phyloP scores from a whole-genome alignment of 495 filamentous ascomycete genomes.

The Podospora comata region DNA sequence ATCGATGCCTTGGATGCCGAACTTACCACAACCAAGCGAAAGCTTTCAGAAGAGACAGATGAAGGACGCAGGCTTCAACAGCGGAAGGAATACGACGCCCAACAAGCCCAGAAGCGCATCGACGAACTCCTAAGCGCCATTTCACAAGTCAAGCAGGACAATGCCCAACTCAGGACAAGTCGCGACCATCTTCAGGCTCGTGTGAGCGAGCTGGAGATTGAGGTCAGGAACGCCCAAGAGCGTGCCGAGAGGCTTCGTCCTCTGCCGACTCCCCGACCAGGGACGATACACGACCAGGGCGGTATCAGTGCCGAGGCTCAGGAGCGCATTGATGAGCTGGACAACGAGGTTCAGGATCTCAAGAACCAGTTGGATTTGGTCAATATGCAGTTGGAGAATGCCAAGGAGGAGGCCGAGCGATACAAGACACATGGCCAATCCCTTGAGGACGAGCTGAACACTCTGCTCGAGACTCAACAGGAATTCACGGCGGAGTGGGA shows the following conservation, averaged over 20 bases:
- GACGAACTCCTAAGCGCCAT: slow-evolving; percentile 83
- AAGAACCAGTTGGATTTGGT: slow-evolving; percentile 76
- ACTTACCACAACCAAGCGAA: slow-evolving; percentile 71
- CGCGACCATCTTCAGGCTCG: slow-evolving; percentile 83
- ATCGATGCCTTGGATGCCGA: slow-evolving; percentile 77
- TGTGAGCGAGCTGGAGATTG: slow-evolving; percentile 82
- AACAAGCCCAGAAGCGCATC: slow-evolving; percentile 80
- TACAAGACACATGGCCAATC: slow-evolving; percentile 86
- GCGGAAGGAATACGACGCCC: slow-evolving; percentile 81
- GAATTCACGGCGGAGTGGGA: slow-evolving; percentile 84
- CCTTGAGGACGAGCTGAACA: slow-evolving; percentile 83
- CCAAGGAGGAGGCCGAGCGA: slow-evolving; percentile 74
- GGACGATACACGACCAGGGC: slow-evolving; percentile 42
- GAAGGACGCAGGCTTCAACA: slow-evolving; percentile 73
- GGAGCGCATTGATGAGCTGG: slow-evolving; percentile 78
- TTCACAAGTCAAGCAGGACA: slow-evolving; percentile 73
- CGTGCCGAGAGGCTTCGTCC: slow-evolving; percentile 74
- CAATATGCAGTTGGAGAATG: slow-evolving; percentile 70
- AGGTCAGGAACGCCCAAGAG: slow-evolving; percentile 85
- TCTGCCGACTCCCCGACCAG: slow-evolving; percentile 58
- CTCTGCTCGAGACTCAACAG: slow-evolving; percentile 75
- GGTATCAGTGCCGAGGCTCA: slow-evolving; percentile 49
- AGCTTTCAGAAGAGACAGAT: slow-evolving; percentile 78
- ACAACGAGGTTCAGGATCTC: slow-evolving; percentile 76
- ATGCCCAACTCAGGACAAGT: slow-evolving; percentile 75